These are phyloP conservation scores for Chloranthus sessilifolius DNA, from an alignment of 164 flowering plant species.

Conservation along the genomic window DNA sequence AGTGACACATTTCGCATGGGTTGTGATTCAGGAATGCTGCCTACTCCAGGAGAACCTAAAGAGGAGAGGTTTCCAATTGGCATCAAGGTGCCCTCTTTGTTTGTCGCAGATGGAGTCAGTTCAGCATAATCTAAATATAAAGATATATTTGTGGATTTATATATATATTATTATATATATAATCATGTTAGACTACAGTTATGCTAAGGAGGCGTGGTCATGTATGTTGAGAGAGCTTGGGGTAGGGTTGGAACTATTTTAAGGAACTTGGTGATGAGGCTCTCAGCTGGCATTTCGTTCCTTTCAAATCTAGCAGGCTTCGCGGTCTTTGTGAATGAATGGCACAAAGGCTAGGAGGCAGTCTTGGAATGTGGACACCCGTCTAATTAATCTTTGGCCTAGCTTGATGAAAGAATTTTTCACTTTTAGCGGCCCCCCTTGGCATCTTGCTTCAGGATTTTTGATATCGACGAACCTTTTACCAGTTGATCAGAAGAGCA, in stretches of 20 bases:
- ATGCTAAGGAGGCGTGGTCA: conserved; percentile 2
- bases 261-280: conserved; percentile 1
- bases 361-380: conserved; percentile 1
- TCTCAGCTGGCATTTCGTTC: neutral
- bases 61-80: too few relatives aligned
- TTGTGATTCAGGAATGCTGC: too few relatives aligned
- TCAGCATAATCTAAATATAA: too few relatives aligned
- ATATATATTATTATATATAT: too few relatives aligned
- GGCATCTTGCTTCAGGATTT: neutral
- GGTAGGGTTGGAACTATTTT: conserved; percentile 1
- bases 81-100: too few relatives aligned
- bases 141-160: too few relatives aligned
- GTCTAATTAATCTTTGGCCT: neutral
- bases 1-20: too few relatives aligned
- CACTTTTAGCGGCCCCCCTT: neutral
- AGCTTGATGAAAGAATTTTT: neutral
- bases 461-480: neutral
- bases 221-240: conserved; percentile 2
- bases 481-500: conserved; percentile 1
- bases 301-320: neutral
- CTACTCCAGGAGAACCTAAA: too few relatives aligned
- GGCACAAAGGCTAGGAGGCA: neutral
- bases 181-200: too few relatives aligned
- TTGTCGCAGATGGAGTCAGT: too few relatives aligned
- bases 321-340: neutral